These are phyloP conservation scores for Pyrenopolyporus hunteri DNA, from an alignment of 495 filamentous ascomycete species.

Conservation along the genomic window DNA sequence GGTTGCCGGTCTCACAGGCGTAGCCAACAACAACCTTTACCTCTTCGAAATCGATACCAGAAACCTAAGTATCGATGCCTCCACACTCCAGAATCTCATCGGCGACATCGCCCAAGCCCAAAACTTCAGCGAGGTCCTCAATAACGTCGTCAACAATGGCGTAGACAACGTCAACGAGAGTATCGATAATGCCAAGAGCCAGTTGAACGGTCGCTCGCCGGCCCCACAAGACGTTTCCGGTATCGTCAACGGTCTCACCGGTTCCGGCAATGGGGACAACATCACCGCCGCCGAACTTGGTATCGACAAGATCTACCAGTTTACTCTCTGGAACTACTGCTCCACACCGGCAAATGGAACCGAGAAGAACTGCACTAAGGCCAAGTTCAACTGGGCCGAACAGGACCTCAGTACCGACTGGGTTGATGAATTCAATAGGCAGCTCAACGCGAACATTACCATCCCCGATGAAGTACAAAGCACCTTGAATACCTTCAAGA, in stretches of 20 bases:
- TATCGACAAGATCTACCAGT: slow-evolving; percentile 77
- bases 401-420: slow-evolving; percentile 61
- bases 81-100: slow-evolving; percentile 21
- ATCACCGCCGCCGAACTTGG: slow-evolving; percentile 60
- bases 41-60: slow-evolving; percentile 72
- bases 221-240: slow-evolving; percentile 24
- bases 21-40: slow-evolving; percentile 70
- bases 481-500: slow-evolving; percentile 71
- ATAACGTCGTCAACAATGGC: slow-evolving; percentile 27
- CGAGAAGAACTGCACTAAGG: slow-evolving; percentile 62
- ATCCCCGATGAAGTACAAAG: slow-evolving; percentile 69
- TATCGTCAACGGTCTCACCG: slow-evolving; percentile 20
- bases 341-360: slow-evolving; percentile 53
- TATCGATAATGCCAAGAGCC: slow-evolving; percentile 16
- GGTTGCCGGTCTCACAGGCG: slow-evolving; percentile 73
- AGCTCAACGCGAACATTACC: slow-evolving; percentile 48
- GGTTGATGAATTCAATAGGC: slow-evolving; percentile 49
- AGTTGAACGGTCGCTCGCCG: slow-evolving; percentile 21
- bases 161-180: slow-evolving; percentile 17
- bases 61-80: slow-evolving; percentile 50
- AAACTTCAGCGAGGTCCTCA: slow-evolving; percentile 28
- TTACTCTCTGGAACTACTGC: slow-evolving; percentile 91
- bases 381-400: slow-evolving; percentile 80
- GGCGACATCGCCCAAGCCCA: slow-evolving; percentile 28
- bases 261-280: slow-evolving; percentile 37